A percentile compares a stretch with the other conserved stretches of the same genome.
These are phyloP conservation scores for Rhizopus stolonifer DNA, from an alignment of 371 early-diverging fungal genomes.

Conservation along the genomic window DNA sequence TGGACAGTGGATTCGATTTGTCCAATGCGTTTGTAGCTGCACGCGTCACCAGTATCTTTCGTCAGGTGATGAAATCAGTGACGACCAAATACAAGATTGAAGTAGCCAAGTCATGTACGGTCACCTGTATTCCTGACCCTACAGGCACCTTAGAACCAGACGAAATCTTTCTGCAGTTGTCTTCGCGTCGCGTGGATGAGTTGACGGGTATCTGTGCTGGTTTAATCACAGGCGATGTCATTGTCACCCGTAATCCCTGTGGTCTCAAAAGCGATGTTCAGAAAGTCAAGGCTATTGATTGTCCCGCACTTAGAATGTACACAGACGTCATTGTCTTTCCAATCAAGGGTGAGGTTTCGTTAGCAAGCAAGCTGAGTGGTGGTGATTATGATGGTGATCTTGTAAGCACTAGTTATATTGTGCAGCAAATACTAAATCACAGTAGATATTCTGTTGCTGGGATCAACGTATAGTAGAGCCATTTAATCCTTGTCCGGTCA, in stretches of 20 bases:
- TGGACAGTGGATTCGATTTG: constrained; percentile 49
- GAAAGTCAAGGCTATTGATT: constrained; percentile 46
- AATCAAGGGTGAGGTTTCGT: constrained; percentile 34
- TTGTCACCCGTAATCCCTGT: constrained; percentile 50
- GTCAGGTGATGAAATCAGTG: constrained; percentile 30
- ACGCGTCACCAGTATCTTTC: constrained; percentile 35
- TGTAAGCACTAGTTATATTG: too few relatives aligned
- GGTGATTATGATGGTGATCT: constrained; percentile 60
- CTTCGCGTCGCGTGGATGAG: constrained; percentile 34
- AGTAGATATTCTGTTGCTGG: constrained; percentile 54
- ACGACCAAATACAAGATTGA: constrained; percentile 43
- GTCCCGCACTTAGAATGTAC: constrained; percentile 34
- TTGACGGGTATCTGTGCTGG: constrained; percentile 39
- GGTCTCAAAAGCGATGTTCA: constrained; percentile 44
- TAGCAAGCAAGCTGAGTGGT: constrained; percentile 46
- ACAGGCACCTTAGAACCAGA: constrained; percentile 35
- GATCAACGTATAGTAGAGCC: constrained; percentile 44
- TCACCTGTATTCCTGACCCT: constrained; percentile 52
- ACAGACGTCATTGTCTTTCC: constrained; percentile 48
- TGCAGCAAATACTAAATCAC: too few relatives aligned
- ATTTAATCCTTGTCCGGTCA: constrained; percentile 26
- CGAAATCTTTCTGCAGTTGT: constrained; percentile 43
- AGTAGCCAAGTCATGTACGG: constrained; percentile 42
- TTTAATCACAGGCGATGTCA: constrained; percentile 40
- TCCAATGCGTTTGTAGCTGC: constrained; percentile 42